These are phyloP conservation scores for Diaporthe velutina DNA, from an alignment of 2,329 filamentous ascomycete genomes.

Conservation along the genomic window DNA sequence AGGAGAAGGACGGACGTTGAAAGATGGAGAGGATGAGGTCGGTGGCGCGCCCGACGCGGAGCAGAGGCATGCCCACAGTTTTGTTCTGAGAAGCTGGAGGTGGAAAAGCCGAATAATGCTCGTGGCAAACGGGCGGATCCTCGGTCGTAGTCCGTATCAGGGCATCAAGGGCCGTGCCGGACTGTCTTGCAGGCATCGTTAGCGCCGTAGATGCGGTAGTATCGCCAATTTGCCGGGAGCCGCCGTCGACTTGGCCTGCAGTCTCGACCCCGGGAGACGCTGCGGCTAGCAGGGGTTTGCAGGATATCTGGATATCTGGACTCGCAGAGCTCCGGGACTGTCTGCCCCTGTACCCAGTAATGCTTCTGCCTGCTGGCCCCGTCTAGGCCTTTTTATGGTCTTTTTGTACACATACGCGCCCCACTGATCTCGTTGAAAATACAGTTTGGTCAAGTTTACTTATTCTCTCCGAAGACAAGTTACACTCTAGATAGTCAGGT, in stretches of 20 bases:
- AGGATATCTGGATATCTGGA: neutral
- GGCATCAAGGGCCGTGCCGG: conserved; percentile 21
- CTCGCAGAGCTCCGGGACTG: neutral
- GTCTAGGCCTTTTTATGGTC: neutral
- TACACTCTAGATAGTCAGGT: too few species aligned
- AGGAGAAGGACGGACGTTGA: neutral
- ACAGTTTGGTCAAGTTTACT: neutral
- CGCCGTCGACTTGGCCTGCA: conserved; percentile 27
- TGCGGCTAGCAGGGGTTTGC: conserved; percentile 1
- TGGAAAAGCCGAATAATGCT: neutral
- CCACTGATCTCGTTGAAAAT: neutral
- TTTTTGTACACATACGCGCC: neutral
- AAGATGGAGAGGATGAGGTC: neutral
- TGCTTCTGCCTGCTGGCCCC: conserved; percentile 15
- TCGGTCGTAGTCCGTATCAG: neutral
- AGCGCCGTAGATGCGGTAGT: conserved; percentile 3
- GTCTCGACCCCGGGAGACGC: neutral
- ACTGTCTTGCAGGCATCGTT: conserved; percentile 19
- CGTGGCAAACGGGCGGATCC: neutral
- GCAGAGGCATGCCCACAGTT: conserved; percentile 1
- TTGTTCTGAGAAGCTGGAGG: too few species aligned
- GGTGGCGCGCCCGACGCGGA: neutral
- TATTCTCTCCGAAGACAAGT: too few species aligned
- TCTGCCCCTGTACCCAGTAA: conserved; percentile 20
- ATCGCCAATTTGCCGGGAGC: conserved; percentile 27